Evolutionary conservation across 78 protist genomes (phyloP), one percentile per base, ranked within the genome.

Genomic region (Dictyostelium firmibasis): DNA sequence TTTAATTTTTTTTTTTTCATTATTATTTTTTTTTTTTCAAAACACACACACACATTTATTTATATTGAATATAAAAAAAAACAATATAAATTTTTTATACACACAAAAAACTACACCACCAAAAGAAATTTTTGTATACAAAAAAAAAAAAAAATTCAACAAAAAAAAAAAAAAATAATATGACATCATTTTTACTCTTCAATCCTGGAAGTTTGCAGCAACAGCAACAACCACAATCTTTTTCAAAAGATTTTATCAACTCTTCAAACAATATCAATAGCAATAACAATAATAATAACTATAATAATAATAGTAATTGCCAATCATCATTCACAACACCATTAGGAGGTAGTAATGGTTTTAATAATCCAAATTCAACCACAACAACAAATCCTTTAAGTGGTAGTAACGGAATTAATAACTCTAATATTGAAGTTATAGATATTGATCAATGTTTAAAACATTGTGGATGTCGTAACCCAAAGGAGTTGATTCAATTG

Each of bases 401-500:
- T 33, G 27, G 53, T 57, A 57, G 75, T 60, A 60, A 18, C 60
- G 83, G 83, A 16, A 77, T 77, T 18, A 44, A 44, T 14, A 78
- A 78, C 53, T 16, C 11, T 23, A 20, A 23, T 44, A 33, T 57
- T 20, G 47, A 43, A 23, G n/a, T 31, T 1, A 33, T 20, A 23
- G 64, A 43, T 82, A 38, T 82, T 29, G 75, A 57, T 50, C 53
- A 81, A 43, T 64, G 50, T 35, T 70, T 81, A n/a, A 89, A 89
- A 41, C 94, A 89, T 35, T 89, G 94, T 67, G 94, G 77, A 31
- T 89, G 94, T 44, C 33, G 77, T 16, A 89, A 89, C 25, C 67
- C 87, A 16, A 89, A 89, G 4, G 94, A 89, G 8, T 53, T 89
- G 14, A 89, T 89, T 81, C 94, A 89, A 81, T 31, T 89, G 67